Conservation (phyloP, 2,329 filamentous ascomycete species). For the Rutstroemia sp. region DNA sequence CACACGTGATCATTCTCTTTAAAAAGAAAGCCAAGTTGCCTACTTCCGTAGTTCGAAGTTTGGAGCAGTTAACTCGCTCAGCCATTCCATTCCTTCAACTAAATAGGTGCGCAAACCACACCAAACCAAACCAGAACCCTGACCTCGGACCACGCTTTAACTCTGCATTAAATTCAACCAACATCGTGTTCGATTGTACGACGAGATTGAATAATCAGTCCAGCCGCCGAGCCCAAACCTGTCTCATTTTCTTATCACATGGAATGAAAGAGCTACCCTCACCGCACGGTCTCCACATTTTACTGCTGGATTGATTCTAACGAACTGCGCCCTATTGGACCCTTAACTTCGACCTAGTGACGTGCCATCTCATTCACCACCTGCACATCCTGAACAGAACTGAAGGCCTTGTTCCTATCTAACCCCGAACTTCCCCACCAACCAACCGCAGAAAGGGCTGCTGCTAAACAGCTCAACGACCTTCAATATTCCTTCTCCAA, state of each 20-base stretch:
- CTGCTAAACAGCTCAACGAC: slow-evolving; percentile 63
- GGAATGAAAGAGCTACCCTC: slow-evolving; percentile 3
- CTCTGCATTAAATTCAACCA: slow-evolving; percentile 1
- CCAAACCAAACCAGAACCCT: no score
- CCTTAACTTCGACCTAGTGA: slow-evolving; percentile 5
- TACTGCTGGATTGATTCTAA: background rate
- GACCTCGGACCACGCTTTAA: background rate
- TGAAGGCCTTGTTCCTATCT: background rate
- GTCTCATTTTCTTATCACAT: slow-evolving; percentile 9
- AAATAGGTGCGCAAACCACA: background rate
- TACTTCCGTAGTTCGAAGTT: no score
- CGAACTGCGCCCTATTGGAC: background rate
- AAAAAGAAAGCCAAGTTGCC: no score
- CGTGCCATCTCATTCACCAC: slow-evolving; percentile 9
- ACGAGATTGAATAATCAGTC: background rate
- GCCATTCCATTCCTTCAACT: background rate
- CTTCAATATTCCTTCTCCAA: slow-evolving; percentile 80
- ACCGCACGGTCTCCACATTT: slow-evolving; percentile 7
- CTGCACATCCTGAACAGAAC: background rate
- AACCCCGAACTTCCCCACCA: slow-evolving; percentile 9
- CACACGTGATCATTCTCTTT: no score
- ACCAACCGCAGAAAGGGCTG: slow-evolving; percentile 47
- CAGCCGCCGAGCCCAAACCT: slow-evolving; percentile 1
- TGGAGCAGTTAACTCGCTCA: no score
- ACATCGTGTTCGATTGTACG: slow-evolving; percentile 7